phyloP scores from a whole-genome alignment of 306 rosid species.

The Citrullus amarus region DNA sequence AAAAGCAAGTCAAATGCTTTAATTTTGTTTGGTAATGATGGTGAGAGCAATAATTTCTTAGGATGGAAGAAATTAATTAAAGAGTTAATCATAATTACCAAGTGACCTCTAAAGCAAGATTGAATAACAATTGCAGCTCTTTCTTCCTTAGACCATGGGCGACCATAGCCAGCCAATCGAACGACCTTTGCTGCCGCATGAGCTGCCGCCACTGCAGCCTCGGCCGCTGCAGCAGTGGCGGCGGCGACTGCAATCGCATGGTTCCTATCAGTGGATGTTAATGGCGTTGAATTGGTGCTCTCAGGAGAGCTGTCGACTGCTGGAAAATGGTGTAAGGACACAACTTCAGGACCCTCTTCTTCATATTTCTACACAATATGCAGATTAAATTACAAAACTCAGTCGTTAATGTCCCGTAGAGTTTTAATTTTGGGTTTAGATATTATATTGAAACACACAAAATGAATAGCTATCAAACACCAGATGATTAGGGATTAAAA shows the following conservation, averaged over 20 bases:
- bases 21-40: not conserved
- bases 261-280: slow-evolving; percentile 29
- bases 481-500: too few relatives aligned
- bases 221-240: slow-evolving; percentile 78
- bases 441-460: too few relatives aligned
- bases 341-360: slow-evolving; percentile 55
- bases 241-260: slow-evolving; percentile 68
- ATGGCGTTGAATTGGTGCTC: slow-evolving; percentile 43
- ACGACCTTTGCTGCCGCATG: slow-evolving; percentile 83
- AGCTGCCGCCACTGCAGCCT: slow-evolving; percentile 72
- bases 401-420: too few relatives aligned
- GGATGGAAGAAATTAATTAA: not conserved
- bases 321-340: slow-evolving; percentile 64
- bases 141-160: slow-evolving; percentile 46
- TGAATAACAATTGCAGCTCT: slow-evolving; percentile 79
- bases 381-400: too few relatives aligned
- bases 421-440: too few relatives aligned
- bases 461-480: too few relatives aligned
- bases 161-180: slow-evolving; percentile 56
- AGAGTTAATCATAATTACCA: slow-evolving; percentile 26
- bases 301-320: slow-evolving; percentile 51
- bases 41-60: not conserved
- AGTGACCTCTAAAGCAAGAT: slow-evolving; percentile 79
- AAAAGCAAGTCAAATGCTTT: not conserved
- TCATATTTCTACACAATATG: slow-evolving; percentile 29